A percentile compares a stretch with the other conserved stretches of the same genome.
phyloP scores from a whole-genome alignment of 768 basidiomycete genomes.

The Trametes gibbosa region DNA sequence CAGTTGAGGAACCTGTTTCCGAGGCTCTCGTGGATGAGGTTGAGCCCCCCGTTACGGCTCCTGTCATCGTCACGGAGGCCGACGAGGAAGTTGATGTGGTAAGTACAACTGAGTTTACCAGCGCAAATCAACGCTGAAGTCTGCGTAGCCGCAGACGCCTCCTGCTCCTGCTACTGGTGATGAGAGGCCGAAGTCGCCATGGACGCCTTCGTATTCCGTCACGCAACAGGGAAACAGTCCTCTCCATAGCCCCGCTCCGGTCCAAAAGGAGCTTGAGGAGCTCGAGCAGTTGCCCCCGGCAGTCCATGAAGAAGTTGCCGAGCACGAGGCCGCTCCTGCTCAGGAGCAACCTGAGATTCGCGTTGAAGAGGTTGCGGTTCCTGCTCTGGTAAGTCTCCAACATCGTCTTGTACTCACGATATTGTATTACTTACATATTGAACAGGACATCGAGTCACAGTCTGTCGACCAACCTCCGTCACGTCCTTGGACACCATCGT shows the following conservation, averaged over 20 bases:
- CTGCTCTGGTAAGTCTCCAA: conserved; percentile 8
- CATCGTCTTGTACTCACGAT: background rate
- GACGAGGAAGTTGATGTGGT: background rate
- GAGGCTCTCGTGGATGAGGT: conserved; percentile 3
- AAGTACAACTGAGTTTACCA: background rate
- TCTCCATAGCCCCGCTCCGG: conserved; percentile 12
- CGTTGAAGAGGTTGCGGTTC: conserved; percentile 11
- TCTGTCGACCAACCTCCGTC: conserved; percentile 21
- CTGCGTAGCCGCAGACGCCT: conserved; percentile 7
- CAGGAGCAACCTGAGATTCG: conserved; percentile 8
- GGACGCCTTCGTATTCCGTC: conserved; percentile 36
- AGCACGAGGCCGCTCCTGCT: background rate
- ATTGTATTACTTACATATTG: background rate
- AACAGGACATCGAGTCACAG: background rate
- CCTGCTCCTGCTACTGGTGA: background rate
- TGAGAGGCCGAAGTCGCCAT: conserved; percentile 27
- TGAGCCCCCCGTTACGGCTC: background rate
- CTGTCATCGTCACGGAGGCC: conserved; percentile 10
- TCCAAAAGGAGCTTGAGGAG: conserved; percentile 21
- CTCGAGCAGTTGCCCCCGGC: conserved; percentile 13
- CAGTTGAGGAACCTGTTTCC: background rate
- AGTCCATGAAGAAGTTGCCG: background rate
- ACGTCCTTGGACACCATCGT: conserved; percentile 40
- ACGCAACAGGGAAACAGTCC: conserved; percentile 27
- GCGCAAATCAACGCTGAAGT: background rate